phyloP scores from a whole-genome alignment of 2,329 filamentous ascomycete species.

The Beauveria sp. region DNA sequence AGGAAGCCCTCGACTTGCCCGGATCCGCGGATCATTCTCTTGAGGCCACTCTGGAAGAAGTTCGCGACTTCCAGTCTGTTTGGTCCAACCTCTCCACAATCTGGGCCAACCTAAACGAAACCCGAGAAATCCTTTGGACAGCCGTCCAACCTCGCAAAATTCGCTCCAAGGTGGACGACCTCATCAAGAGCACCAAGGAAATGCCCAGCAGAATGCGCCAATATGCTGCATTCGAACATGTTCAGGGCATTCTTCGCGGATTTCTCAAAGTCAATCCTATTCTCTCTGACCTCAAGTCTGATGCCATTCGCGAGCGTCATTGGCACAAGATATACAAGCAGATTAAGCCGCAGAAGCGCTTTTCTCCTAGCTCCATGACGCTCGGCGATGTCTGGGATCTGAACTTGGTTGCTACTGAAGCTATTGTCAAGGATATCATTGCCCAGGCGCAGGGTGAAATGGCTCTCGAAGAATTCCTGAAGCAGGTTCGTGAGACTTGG shows the following conservation, averaged over 20 bases:
- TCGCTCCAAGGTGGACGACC: constrained; percentile 75
- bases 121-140: constrained; percentile 87
- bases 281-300: constrained; percentile 85
- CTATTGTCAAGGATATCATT: constrained; percentile 86
- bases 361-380: constrained; percentile 89
- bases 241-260: constrained; percentile 82
- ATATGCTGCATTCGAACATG: constrained; percentile 98
- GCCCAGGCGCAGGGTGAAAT: constrained; percentile 95
- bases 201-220: constrained; percentile 99
- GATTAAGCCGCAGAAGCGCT: constrained; percentile 84
- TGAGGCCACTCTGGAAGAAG: constrained; percentile 81
- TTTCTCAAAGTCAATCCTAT: constrained; percentile 86
- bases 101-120: constrained; percentile 92
- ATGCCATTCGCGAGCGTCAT: constrained; percentile 91
- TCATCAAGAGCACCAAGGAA: constrained; percentile 97
- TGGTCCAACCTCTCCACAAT: constrained; percentile 95
- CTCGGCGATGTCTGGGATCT: constrained; percentile 99
- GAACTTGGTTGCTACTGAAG: constrained; percentile 79
- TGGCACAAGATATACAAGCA: constrained; percentile 98
- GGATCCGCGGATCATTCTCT: constrained; percentile 74
- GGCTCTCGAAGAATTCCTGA: constrained; percentile 95
- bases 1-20: constrained; percentile 89
- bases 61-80: constrained; percentile 97
- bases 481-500: constrained; percentile 94
- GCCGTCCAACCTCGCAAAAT: constrained; percentile 94